A percentile compares a stretch with the other conserved stretches of the same genome.
phyloP scores from a whole-genome alignment of 2,329 filamentous ascomycete genomes.

The Alternaria triticimaculans region DNA sequence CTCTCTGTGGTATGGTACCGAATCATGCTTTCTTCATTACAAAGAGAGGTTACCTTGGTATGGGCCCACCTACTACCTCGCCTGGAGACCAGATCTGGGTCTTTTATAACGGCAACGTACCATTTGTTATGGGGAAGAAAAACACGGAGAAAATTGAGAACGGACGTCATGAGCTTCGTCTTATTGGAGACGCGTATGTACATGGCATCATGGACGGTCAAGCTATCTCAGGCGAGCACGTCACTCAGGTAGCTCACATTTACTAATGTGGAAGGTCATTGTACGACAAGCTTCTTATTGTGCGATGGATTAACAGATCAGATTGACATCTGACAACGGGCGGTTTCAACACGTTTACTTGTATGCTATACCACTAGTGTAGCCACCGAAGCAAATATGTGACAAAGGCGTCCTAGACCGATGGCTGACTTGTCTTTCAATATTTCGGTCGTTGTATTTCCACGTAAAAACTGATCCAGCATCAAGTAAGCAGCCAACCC shows the following conservation, averaged over 20 bases:
- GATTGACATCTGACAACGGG: not conserved
- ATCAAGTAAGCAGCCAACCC: slow-evolving; percentile 25
- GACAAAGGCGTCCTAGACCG: slow-evolving; percentile 15
- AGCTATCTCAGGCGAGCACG: not conserved
- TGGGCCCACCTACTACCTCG: not conserved
- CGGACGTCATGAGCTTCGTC: not conserved
- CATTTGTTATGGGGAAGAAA: not conserved
- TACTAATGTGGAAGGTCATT: not conserved
- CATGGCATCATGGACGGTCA: not conserved
- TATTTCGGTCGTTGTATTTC: slow-evolving; percentile 16
- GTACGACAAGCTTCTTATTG: not conserved
- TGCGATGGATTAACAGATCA: not conserved
- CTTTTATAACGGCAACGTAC: not conserved
- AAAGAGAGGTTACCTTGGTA: not conserved
- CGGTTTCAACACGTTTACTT: slow-evolving; percentile 8
- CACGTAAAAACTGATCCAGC: slow-evolving; percentile 26
- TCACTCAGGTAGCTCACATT: not conserved
- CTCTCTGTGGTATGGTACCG: not conserved
- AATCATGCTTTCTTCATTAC: not conserved
- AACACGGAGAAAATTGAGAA: not conserved
- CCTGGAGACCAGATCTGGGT: not conserved
- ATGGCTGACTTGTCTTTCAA: slow-evolving; percentile 24
- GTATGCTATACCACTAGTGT: slow-evolving; percentile 26
- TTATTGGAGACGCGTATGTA: not conserved
- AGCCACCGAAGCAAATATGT: slow-evolving; percentile 28